A percentile compares a stretch with the other conserved stretches of the same genome.
Conservation (phyloP, 129 eudicot species). For the Flaveria linearis region DNA sequence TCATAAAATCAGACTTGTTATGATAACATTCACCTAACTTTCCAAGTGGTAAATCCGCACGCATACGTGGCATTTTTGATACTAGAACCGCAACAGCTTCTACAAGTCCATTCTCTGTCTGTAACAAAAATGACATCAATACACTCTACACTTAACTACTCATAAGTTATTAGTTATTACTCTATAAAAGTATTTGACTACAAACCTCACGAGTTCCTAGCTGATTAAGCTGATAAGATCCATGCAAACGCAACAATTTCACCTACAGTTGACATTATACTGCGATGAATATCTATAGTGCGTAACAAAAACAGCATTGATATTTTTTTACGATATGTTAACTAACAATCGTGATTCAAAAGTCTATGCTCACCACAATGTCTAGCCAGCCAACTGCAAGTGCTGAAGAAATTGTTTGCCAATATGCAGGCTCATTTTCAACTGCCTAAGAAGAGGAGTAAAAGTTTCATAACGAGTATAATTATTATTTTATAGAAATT, state of each 20-base stretch:
- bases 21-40: slow-evolving; percentile 79
- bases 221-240: slow-evolving; percentile 89
- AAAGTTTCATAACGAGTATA: not conserved
- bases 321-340: not conserved
- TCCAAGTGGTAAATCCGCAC: slow-evolving; percentile 57
- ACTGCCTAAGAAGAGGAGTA: slow-evolving; percentile 48
- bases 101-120: slow-evolving; percentile 97
- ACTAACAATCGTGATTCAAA: not conserved
- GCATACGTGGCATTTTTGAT: slow-evolving; percentile 92
- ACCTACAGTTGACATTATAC: slow-evolving; percentile 48
- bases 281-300: slow-evolving; percentile 3
- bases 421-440: slow-evolving; percentile 77
- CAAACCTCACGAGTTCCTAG: slow-evolving; percentile 85
- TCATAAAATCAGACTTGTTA: slow-evolving; percentile 83
- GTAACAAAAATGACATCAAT: slow-evolving; percentile 21
- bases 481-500: not conserved
- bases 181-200: not conserved
- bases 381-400: slow-evolving; percentile 98
- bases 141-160: not conserved
- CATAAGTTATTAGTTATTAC: slow-evolving; percentile 1
- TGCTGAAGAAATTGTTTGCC: slow-evolving; percentile 91
- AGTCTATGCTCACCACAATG: slow-evolving; percentile 57
- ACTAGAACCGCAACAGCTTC: slow-evolving; percentile 94
- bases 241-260: slow-evolving; percentile 91
- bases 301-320: not conserved